Base-by-base conservation (phyloP, 1,139 yeast species). In the Geotrichum siamense region DNA sequence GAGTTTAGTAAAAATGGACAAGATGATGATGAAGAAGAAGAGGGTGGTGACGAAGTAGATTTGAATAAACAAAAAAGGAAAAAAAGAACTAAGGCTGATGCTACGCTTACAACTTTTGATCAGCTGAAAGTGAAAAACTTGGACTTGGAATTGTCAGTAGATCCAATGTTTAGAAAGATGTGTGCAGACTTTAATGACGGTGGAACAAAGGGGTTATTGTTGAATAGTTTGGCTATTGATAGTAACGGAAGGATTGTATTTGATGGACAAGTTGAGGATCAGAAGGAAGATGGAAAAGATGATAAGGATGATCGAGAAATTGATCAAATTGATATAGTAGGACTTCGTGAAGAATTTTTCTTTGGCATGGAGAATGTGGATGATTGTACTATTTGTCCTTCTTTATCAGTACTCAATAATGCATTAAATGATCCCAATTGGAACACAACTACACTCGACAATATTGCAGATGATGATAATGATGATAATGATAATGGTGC, bases 161-260 rank as follows among this genome's bases (percentile, higher is more conserved):
- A 89, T 62, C 96, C 96, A 0, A 69, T 89, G 41, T 86, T 89
- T 63, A 82, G 85, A 51, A 86, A 86, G 56, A 89, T 94, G 41
- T 70, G 89, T 40, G 85, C 95, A 0, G 96, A 87, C 50, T 89
- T 87, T 57, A 96, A 89, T 61, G 96, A 89, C 64, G 96, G 96
- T 29, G 96, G 97, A 4, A 89, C 96, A 8, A 85, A 82, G 56
- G 83, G 94, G 43, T 67, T 89, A 46, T 65, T 89, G 41, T 65
- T 86, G 55, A 87, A 86, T 54, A 78, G 89, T 1, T 70, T 89
- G 45, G 68, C 68, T 44, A 71, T 79, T 16, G 83, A 79, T 53
- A 51, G 63, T 3, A 59, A 69, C 1, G 85, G 87, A 0, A 61
- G 82, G 44, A 76, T 82, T n/a, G 74, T 78, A 1, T 78, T 79